Conservation (phyloP, 2,329 filamentous ascomycete genomes). For the Aspergillus sp. region DNA sequence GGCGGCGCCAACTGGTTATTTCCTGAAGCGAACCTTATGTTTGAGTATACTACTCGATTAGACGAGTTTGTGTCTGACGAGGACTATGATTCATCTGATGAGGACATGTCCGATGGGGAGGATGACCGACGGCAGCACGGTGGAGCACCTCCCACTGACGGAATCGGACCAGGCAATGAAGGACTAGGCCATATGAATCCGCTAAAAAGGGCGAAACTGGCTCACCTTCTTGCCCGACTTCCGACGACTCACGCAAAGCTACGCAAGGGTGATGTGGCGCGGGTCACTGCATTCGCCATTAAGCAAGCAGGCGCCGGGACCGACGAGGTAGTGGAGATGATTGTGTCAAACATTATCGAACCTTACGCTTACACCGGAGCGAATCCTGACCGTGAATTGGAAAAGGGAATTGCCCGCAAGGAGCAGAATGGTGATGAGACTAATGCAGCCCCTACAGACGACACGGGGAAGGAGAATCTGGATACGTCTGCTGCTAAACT, state of each 20-base stretch:
- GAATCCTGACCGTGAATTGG: slow-evolving; percentile 54
- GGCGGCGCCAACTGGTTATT: slow-evolving; percentile 74
- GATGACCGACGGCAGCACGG: slow-evolving; percentile 45
- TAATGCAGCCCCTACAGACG: slow-evolving; percentile 39
- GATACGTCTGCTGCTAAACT: slow-evolving; percentile 74
- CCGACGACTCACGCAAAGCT: slow-evolving; percentile 73
- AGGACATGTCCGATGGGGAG: slow-evolving; percentile 63
- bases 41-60: slow-evolving; percentile 74
- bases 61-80: slow-evolving; percentile 80
- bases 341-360: slow-evolving; percentile 76
- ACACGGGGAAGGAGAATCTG: slow-evolving; percentile 44
- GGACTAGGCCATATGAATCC: slow-evolving; percentile 74
- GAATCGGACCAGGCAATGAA: slow-evolving; percentile 36
- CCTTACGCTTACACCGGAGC: slow-evolving; percentile 73
- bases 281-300: slow-evolving; percentile 85
- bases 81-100: slow-evolving; percentile 83
- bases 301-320: slow-evolving; percentile 80
- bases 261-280: slow-evolving; percentile 80
- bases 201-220: slow-evolving; percentile 77
- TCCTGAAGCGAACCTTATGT: slow-evolving; percentile 71
- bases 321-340: slow-evolving; percentile 87
- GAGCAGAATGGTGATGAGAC: slow-evolving; percentile 34
- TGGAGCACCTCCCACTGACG: slow-evolving; percentile 43
- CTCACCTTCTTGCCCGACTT: slow-evolving; percentile 78
- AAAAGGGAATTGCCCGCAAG: slow-evolving; percentile 27